A percentile compares a stretch with the other conserved stretches of the same genome.
Conservation (phyloP, 2,329 filamentous ascomycete genomes). For the Fusarium marasasianum region DNA sequence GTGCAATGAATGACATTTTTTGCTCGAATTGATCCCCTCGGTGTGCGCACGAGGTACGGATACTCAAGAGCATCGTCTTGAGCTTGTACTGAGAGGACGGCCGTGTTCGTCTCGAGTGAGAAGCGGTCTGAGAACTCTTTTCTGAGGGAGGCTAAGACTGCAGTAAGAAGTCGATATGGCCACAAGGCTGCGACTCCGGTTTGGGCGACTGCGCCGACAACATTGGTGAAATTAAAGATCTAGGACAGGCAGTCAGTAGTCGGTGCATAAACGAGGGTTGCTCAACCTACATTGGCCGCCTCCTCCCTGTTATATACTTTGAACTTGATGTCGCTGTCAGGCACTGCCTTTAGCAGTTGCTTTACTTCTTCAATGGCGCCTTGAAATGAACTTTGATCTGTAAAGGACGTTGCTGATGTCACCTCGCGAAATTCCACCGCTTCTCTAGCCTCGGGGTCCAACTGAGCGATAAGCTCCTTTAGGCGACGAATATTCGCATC, state of each 20-base stretch:
- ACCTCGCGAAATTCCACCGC: slow-evolving; percentile 20
- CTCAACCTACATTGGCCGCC: not conserved
- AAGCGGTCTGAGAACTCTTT: slow-evolving; percentile 42
- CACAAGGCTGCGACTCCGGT: slow-evolving; percentile 57
- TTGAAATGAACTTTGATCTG: slow-evolving; percentile 7
- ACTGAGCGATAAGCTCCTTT: slow-evolving; percentile 7
- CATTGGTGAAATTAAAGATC: slow-evolving; percentile 12
- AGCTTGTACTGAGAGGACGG: slow-evolving; percentile 42
- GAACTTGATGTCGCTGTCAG: slow-evolving; percentile 17
- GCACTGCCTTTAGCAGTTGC: slow-evolving; percentile 9
- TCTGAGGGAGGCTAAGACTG: slow-evolving; percentile 51
- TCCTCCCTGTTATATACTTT: not conserved
- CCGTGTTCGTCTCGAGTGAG: slow-evolving; percentile 51
- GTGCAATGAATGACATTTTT: slow-evolving; percentile 65
- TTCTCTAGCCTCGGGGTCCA: not conserved
- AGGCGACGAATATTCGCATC: slow-evolving; percentile 26
- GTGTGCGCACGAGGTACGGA: slow-evolving; percentile 55
- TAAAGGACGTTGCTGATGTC: slow-evolving; percentile 10
- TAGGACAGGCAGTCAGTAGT: not conserved
- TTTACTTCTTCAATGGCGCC: not conserved
- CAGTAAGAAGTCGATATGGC: slow-evolving; percentile 58
- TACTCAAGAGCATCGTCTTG: not conserved
- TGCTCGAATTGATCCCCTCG: slow-evolving; percentile 55
- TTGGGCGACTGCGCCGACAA: slow-evolving; percentile 47
- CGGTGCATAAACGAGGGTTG: accelerated